Percentiles rank a stretch among this genome's conserved stretches.
Conservation (phyloP, 2,329 filamentous ascomycete genomes). For the Berkeleyomyces rouxiae region DNA sequence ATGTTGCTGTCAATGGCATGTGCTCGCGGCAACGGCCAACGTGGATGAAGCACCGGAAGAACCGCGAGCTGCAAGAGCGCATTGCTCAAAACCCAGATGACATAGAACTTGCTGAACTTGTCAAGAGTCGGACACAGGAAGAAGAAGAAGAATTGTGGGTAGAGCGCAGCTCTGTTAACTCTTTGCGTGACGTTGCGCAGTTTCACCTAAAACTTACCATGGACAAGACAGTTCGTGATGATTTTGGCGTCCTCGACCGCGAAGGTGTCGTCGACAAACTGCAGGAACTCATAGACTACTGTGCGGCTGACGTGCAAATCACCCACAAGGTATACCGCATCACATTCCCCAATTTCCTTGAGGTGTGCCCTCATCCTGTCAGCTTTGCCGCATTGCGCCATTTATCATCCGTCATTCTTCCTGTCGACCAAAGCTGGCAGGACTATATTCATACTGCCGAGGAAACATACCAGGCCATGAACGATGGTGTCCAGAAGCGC, state of each 20-base stretch:
- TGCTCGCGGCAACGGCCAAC: conserved; percentile 90
- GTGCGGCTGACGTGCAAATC: conserved; percentile 80
- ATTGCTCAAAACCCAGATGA: conserved; percentile 56
- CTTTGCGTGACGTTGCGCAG: conserved; percentile 82
- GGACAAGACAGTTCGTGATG: conserved; percentile 73
- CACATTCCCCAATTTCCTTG: conserved; percentile 77
- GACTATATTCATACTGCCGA: conserved; percentile 72
- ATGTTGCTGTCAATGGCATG: conserved; percentile 97
- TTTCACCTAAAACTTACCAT: conserved; percentile 87
- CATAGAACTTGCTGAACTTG: conserved; percentile 50
- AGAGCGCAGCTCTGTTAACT: conserved; percentile 86
- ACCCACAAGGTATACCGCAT: conserved; percentile 90
- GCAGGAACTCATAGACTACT: conserved; percentile 79
- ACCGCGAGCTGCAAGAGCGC: conserved; percentile 64
- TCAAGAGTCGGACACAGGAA: conserved; percentile 53
- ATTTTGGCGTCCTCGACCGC: conserved; percentile 70
- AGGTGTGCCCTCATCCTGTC: conserved; percentile 87
- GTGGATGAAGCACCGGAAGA: conserved; percentile 95
- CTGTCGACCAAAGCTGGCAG: conserved; percentile 77
- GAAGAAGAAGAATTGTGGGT: conserved; percentile 96
- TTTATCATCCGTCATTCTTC: conserved; percentile 82
- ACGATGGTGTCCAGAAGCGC: conserved; percentile 60
- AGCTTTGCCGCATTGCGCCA: conserved; percentile 90
- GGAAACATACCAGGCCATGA: conserved; percentile 61
- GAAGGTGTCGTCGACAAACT: conserved; percentile 52